A percentile compares a stretch with the other conserved stretches of the same genome.
Evolutionary conservation across 129 eudicot genomes (phyloP).

Genomic region (Gnaphalium uliginosum): DNA sequence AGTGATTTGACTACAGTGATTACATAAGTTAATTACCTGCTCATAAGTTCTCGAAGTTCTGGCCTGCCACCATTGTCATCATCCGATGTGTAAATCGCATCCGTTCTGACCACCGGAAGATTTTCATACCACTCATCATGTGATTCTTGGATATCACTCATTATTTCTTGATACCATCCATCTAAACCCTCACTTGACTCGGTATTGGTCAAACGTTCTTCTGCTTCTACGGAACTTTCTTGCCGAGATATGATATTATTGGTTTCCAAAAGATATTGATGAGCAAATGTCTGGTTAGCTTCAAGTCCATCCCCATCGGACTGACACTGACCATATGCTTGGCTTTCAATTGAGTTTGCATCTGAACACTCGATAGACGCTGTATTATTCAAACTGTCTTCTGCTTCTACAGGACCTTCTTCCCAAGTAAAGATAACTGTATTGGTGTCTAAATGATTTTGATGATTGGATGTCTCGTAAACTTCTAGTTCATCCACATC

Average conservation of each 20-base stretch:
- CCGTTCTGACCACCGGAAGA: conserved; percentile 34
- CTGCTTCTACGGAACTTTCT: background rate
- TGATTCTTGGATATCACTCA: conserved; percentile 24
- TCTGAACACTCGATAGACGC: background rate
- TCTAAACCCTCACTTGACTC: conserved; percentile 32
- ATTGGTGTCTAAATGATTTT: background rate
- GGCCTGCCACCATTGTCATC: conserved; percentile 49
- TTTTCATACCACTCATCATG: conserved; percentile 49
- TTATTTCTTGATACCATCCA: conserved; percentile 37
- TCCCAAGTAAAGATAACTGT: background rate
- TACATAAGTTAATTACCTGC: conserved; percentile 50
- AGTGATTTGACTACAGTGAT: background rate
- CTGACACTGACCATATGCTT: background rate
- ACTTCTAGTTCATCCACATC: background rate
- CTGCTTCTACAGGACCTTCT: background rate
- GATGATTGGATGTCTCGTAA: background rate
- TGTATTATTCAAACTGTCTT: background rate
- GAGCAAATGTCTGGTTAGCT: background rate
- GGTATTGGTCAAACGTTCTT: conserved; percentile 28
- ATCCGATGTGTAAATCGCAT: conserved; percentile 50
- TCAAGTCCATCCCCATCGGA: background rate
- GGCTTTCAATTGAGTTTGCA: background rate
- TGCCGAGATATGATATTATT: background rate
- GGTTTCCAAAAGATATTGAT: background rate
- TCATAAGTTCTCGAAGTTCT: conserved; percentile 71